Percentiles rank a stretch among this genome's conserved stretches.
Evolutionary conservation across 2,329 filamentous ascomycete species (phyloP).

Genomic region (Phialophora chinensis): DNA sequence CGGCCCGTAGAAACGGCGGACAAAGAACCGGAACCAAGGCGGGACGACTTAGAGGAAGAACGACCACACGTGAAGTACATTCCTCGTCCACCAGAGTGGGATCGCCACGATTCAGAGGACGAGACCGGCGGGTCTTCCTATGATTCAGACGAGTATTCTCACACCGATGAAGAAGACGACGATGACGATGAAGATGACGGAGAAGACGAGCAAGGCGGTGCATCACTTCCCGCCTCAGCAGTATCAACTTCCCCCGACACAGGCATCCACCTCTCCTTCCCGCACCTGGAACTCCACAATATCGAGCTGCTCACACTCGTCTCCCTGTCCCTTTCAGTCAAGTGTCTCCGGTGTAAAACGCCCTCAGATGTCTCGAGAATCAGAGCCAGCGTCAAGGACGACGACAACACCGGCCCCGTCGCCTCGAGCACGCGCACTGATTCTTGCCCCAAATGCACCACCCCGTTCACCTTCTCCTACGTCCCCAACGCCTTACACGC

Average conservation of each 20-base stretch:
- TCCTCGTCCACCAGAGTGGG: conserved; percentile 79
- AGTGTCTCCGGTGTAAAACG: conserved; percentile 80
- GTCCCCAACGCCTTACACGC: conserved; percentile 74
- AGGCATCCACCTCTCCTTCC: conserved; percentile 80
- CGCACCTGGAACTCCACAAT: conserved; percentile 74
- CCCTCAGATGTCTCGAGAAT: conserved; percentile 71
- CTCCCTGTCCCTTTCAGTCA: conserved; percentile 71
- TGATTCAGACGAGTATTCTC: conserved; percentile 51
- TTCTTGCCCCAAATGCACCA: conserved; percentile 63
- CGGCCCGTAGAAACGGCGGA: background rate
- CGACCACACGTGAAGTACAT: conserved; percentile 73
- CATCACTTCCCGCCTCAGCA: conserved; percentile 41
- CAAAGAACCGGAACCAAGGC: conserved; percentile 8
- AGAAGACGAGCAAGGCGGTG: conserved; percentile 47
- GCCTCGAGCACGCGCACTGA: conserved; percentile 43
- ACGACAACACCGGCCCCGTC: conserved; percentile 36
- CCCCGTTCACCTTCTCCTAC: conserved; percentile 51
- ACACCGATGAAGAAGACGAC: conserved; percentile 46
- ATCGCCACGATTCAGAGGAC: conserved; percentile 44
- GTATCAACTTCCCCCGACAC: conserved; percentile 32
- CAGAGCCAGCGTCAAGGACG: conserved; percentile 54
- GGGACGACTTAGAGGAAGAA: conserved; percentile 45
- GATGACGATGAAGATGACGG: conserved; percentile 47
- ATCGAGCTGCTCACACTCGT: conserved; percentile 76
- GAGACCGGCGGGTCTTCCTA: conserved; percentile 51